Evolutionary conservation across 2,329 filamentous ascomycete species (phyloP).

Genomic region (Apiospora marii): DNA sequence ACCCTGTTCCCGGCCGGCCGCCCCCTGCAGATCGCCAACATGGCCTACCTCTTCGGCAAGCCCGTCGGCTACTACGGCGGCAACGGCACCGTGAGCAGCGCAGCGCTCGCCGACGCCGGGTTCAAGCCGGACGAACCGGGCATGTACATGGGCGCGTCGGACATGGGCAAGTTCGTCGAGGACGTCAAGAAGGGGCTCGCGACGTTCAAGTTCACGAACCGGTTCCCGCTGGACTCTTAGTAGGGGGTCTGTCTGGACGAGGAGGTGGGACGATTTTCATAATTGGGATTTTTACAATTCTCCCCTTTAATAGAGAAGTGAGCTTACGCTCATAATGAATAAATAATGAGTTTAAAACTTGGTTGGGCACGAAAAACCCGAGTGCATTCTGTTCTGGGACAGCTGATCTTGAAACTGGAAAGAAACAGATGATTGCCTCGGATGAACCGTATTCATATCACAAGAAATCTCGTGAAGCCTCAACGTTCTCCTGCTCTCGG

Average conservation of each 20-base stretch:
- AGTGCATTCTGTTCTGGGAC: neutral
- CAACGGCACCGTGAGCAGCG: conserved; percentile 6
- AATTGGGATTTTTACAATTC: neutral
- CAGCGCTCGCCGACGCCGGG: conserved; percentile 56
- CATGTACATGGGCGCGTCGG: conserved; percentile 46
- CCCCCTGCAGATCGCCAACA: conserved; percentile 68
- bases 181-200: conserved; percentile 65
- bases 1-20: conserved; percentile 70
- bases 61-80: conserved; percentile 64
- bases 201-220: conserved; percentile 70
- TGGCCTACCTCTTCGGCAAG: conserved; percentile 75
- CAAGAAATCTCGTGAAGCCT: neutral
- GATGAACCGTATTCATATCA: neutral
- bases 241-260: neutral
- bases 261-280: neutral
- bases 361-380: neutral
- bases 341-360: neutral
- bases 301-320: conserved; percentile 1
- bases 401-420: neutral
- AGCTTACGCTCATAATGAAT: conserved; percentile 1
- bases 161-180: conserved; percentile 49
- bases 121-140: conserved; percentile 51
- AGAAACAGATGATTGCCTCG: neutral
- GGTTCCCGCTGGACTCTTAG: conserved; percentile 64
- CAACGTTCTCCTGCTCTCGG: neutral